These are phyloP conservation scores for Quaeritorhiza haematococci DNA, from an alignment of 371 early-diverging fungal species.

Conservation along the genomic window DNA sequence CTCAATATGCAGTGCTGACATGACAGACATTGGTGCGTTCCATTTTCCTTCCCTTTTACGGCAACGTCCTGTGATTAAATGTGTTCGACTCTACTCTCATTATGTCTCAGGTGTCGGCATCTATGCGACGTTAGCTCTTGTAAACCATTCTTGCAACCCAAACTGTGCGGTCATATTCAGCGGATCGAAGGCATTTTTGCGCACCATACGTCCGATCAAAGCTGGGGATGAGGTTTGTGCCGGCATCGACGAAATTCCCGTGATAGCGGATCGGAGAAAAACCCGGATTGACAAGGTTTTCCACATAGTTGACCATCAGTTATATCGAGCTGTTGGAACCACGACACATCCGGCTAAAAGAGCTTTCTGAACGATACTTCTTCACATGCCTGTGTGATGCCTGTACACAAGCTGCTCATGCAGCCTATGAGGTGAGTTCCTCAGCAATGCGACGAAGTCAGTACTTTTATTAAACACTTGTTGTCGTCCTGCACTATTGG, in stretches of 20 bases:
- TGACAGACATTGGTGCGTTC: constrained; percentile 10
- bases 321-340: constrained; percentile 15
- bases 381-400: constrained; percentile 5
- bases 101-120: constrained; percentile 8
- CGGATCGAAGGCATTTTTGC: not conserved
- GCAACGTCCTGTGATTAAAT: not conserved
- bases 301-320: too few relatives aligned
- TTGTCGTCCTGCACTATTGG: too few relatives aligned
- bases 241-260: too few relatives aligned
- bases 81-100: too few relatives aligned
- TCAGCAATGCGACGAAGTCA: too few relatives aligned
- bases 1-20: constrained; percentile 8
- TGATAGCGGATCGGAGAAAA: too few relatives aligned
- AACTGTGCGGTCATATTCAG: constrained; percentile 13
- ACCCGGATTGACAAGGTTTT: too few relatives aligned
- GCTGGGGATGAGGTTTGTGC: constrained; percentile 7
- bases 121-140: constrained; percentile 10
- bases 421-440: too few relatives aligned
- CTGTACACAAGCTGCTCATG: too few relatives aligned
- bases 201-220: constrained; percentile 3
- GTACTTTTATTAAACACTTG: too few relatives aligned
- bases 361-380: constrained; percentile 10
- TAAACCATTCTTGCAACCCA: constrained; percentile 19
- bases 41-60: not conserved
- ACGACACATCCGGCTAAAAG: constrained; percentile 5